Conservation (phyloP, 371 early-diverging fungal genomes). For the Syncephalastrum racemosum region DNA sequence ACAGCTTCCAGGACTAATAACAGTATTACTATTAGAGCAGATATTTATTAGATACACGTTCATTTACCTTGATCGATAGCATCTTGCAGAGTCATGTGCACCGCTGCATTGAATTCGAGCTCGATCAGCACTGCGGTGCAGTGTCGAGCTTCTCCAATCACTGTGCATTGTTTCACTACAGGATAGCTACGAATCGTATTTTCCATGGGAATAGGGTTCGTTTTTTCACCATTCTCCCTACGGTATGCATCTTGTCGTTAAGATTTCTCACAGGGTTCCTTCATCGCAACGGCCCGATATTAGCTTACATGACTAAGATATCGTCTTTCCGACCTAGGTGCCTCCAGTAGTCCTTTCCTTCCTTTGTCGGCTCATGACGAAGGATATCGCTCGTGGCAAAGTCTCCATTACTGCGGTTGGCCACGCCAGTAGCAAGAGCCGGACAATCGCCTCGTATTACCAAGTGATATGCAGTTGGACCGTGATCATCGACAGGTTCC, state of each 20-base stretch:
- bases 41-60: too few species aligned
- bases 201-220: slow-evolving; percentile 36
- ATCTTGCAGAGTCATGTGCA: too few species aligned
- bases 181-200: slow-evolving; percentile 14
- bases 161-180: slow-evolving; percentile 18
- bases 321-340: slow-evolving; percentile 31
- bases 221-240: slow-evolving; percentile 39
- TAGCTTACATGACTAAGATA: slow-evolving; percentile 22
- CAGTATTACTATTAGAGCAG: too few species aligned
- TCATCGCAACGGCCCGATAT: too few species aligned
- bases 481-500: background rate
- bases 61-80: too few species aligned
- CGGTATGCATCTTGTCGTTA: background rate
- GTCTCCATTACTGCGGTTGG: slow-evolving; percentile 22
- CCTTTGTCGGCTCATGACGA: background rate
- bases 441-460: slow-evolving; percentile 6
- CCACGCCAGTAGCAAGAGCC: slow-evolving; percentile 12
- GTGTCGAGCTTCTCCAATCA: slow-evolving; percentile 22
- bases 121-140: slow-evolving; percentile 26
- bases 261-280: too few species aligned
- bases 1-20: slow-evolving; percentile 22
- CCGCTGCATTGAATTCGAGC: background rate
- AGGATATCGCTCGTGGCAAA: slow-evolving; percentile 29
- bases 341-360: slow-evolving; percentile 12
- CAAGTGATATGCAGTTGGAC: background rate